Evolutionary conservation across 1,139 yeast species (phyloP).

Genomic region (Meyerozyma sp.): DNA sequence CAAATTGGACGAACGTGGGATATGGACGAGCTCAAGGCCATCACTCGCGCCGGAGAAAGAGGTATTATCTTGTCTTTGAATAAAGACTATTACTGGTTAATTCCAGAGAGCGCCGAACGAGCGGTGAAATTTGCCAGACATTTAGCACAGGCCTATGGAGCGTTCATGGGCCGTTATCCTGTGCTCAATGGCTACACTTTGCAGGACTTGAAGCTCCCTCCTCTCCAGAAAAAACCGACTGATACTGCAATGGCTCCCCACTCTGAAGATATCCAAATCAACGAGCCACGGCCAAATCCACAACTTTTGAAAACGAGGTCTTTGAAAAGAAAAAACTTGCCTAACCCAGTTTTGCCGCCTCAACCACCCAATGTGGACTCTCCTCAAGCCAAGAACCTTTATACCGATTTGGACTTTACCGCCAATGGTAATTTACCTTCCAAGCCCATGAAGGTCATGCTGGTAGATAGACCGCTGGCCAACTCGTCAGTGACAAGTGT

Average conservation of each 20-base stretch:
- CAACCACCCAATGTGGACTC: conserved; percentile 12
- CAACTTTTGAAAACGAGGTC: conserved; percentile 22
- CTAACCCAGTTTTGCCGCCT: conserved; percentile 20
- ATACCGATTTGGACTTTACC: conserved; percentile 38
- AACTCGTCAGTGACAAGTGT: conserved; percentile 1
- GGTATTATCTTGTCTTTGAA: conserved; percentile 64
- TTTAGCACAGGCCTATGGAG: conserved; percentile 58
- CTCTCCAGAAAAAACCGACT: conserved; percentile 12
- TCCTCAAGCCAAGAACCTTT: conserved; percentile 14
- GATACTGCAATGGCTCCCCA: conserved; percentile 5
- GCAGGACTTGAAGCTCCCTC: conserved; percentile 33
- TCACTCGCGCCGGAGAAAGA: conserved; percentile 48
- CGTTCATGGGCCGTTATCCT: conserved; percentile 65
- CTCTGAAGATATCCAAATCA: conserved; percentile 12
- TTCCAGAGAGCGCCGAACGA: conserved; percentile 64
- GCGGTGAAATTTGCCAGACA: conserved; percentile 52
- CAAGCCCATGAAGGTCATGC: conserved; percentile 40
- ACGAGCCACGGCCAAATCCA: conserved; percentile 21
- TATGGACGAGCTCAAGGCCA: conserved; percentile 58
- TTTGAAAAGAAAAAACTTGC: conserved; percentile 21
- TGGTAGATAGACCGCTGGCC: conserved; percentile 15
- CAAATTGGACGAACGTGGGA: conserved; percentile 97
- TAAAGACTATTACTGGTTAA: conserved; percentile 84
- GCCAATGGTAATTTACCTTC: conserved; percentile 39
- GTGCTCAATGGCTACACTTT: conserved; percentile 26